Evolutionary conservation across 2,329 filamentous ascomycete species (phyloP), one percentile per base, ranked within the genome.

Genomic region (Rhynchosporium secalis): DNA sequence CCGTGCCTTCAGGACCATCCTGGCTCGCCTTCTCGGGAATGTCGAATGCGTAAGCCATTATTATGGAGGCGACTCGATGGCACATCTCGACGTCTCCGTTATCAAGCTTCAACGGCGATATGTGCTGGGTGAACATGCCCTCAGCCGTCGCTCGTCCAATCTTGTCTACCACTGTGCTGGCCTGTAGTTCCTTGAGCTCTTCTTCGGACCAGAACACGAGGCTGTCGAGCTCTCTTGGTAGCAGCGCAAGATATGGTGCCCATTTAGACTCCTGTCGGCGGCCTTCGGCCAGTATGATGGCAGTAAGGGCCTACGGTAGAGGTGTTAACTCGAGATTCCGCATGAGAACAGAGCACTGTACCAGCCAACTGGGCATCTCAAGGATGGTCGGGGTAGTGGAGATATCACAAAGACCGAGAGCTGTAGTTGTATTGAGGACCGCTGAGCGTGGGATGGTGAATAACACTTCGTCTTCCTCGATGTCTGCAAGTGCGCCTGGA

Each of bases 1-100:
- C 74, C 3, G 82, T 80, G 31, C 82, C 78, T 1, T 74, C 74
- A 3, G 82, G 80, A 29, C 82, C 78, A 1, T 69, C 68, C 41
- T 57, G 49, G n/a, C 61, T 61, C 38, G 62, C 47, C 43, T 54
- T 51, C 46, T 74, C 72, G 3, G 72, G 70, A 52, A 90, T 81
- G 67, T 90, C 88, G 71, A 90, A 90, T 6, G 86, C 87, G 72
- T 90, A 90, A 6, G 86, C 86, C 87, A 90, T 90, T 67, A 90
- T 88, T 20, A 85, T 80, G 8, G 84, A 87, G 10, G 84, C 87
- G 79, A 89, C 86, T 38, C 81, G 78, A 72, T 90, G 87, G 70
- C 84, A 85, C 12, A 72, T 71, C 63, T 79, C 71, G 63, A 79
- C 67, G 74, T 72, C 59, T 81, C 75, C 65, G 68, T 74, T 65